These are phyloP conservation scores for Colletotrichum costaricense DNA, from an alignment of 2,329 filamentous ascomycete species.

Conservation along the genomic window DNA sequence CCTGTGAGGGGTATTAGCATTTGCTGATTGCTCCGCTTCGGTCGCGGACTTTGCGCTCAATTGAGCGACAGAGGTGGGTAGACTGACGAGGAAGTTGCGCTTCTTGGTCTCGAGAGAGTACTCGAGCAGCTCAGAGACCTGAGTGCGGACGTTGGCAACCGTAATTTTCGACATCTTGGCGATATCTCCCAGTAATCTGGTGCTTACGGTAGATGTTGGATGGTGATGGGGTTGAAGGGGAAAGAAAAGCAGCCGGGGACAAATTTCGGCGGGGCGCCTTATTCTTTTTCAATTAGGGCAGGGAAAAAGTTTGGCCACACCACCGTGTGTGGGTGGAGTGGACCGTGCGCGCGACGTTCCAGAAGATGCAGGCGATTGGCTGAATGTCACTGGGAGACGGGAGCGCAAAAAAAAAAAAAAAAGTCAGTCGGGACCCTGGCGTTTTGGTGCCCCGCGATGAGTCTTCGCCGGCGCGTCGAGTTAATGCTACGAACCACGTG, in stretches of 20 bases:
- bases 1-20: conserved; percentile 28
- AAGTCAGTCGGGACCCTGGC: neutral
- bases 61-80: neutral
- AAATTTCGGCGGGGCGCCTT: conserved; percentile 30
- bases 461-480: conserved; percentile 20
- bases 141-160: conserved; percentile 93
- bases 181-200: conserved; percentile 39
- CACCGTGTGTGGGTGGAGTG: conserved; percentile 21
- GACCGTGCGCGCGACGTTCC: conserved; percentile 25
- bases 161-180: conserved; percentile 69
- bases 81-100: conserved; percentile 85
- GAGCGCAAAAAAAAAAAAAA: neutral
- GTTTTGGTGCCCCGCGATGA: conserved; percentile 6
- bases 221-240: conserved; percentile 20
- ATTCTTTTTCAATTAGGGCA: conserved; percentile 30
- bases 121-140: conserved; percentile 93
- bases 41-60: too few relatives aligned
- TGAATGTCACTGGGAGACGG: neutral
- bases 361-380: conserved; percentile 27
- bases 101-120: conserved; percentile 98
- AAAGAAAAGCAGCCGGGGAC: neutral
- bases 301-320: neutral
- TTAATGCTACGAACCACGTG: neutral
- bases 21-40: neutral
- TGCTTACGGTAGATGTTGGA: conserved; percentile 37